These are phyloP conservation scores for Halophytophthora polymorphica DNA, from an alignment of 352 stramenopile species.

Conservation along the genomic window DNA sequence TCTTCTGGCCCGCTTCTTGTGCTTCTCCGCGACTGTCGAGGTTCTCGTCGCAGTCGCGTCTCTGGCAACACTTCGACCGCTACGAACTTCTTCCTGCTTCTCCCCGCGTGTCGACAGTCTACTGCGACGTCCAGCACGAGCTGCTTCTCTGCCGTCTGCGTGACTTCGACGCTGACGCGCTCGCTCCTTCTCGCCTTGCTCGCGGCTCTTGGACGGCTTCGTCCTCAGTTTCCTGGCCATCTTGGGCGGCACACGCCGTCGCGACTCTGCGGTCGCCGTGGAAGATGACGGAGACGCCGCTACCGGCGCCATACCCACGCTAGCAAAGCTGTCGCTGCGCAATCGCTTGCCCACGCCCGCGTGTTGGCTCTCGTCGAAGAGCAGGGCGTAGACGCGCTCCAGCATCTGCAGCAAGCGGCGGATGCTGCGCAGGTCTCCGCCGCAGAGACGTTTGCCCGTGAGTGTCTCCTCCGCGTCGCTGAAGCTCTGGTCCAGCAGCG, in stretches of 20 bases:
- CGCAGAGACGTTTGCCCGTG: slow-evolving; percentile 52
- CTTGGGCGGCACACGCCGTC: slow-evolving; percentile 13
- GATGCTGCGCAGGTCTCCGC: slow-evolving; percentile 51
- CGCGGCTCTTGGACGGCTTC: slow-evolving; percentile 1
- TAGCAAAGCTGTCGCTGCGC: slow-evolving; percentile 20
- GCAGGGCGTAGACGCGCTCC: slow-evolving; percentile 49
- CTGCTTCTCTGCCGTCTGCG: neutral
- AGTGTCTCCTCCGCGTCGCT: slow-evolving; percentile 35
- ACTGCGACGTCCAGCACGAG: neutral
- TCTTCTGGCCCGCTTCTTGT: slow-evolving; percentile 30
- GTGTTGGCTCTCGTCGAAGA: slow-evolving; percentile 43
- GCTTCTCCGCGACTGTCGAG: slow-evolving; percentile 22
- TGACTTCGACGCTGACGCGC: too few species aligned
- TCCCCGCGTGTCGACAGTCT: neutral
- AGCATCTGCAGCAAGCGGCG: slow-evolving; percentile 50
- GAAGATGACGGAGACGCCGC: neutral
- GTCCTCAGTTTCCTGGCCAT: slow-evolving; percentile 20
- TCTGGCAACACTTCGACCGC: slow-evolving; percentile 4
- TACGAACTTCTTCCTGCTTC: slow-evolving; percentile 26
- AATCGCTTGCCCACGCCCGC: slow-evolving; percentile 15
- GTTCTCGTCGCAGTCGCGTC: slow-evolving; percentile 12
- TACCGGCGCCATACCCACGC: slow-evolving; percentile 9
- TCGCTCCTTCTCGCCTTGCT: slow-evolving; percentile 5
- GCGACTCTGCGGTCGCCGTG: neutral
- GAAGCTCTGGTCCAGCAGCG: slow-evolving; percentile 63